A percentile compares a stretch with the other conserved stretches of the same genome.
These are phyloP conservation scores for Aspergillus ellipticus DNA, from an alignment of 495 filamentous ascomycete genomes.

Conservation along the genomic window DNA sequence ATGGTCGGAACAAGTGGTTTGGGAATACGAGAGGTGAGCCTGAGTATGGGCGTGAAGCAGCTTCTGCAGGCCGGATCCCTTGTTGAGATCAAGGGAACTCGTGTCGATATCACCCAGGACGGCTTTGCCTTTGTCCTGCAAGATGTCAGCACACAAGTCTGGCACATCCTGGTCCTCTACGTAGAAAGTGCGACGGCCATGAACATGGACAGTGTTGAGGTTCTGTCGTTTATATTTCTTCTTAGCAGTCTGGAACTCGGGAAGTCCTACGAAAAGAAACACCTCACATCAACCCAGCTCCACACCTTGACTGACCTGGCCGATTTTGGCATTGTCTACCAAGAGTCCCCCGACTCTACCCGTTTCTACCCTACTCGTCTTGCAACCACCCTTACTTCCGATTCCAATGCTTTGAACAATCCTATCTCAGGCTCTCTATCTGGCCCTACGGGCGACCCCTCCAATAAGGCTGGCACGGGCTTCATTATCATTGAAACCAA, in stretches of 20 bases:
- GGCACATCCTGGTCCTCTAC: conserved; percentile 90
- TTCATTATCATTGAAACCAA: conserved; percentile 99
- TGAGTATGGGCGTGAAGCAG: conserved; percentile 77
- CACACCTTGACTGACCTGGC: conserved; percentile 80
- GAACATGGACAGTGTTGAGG: conserved; percentile 81
- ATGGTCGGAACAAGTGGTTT: conserved; percentile 73
- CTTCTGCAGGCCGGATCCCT: conserved; percentile 76
- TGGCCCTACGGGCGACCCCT: conserved; percentile 29
- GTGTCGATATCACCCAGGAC: conserved; percentile 74
- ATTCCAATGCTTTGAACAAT: conserved; percentile 57
- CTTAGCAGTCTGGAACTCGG: conserved; percentile 92
- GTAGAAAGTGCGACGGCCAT: conserved; percentile 78
- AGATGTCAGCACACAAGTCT: conserved; percentile 93
- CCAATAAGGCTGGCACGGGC: conserved; percentile 54
- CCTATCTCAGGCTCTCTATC: conserved; percentile 33
- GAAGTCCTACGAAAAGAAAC: conserved; percentile 76
- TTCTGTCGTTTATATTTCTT: conserved; percentile 93
- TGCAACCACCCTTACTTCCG: conserved; percentile 89
- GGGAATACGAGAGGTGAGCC: conserved; percentile 47
- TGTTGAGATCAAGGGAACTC: conserved; percentile 60
- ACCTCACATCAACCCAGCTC: conserved; percentile 73
- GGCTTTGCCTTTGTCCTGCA: conserved; percentile 94
- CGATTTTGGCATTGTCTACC: conserved; percentile 91
- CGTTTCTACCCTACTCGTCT: conserved; percentile 93
- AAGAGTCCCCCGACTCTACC: conserved; percentile 48